These are phyloP conservation scores for Thalassiosira livingstoniorum DNA, from an alignment of 352 stramenopile species.

Conservation along the genomic window DNA sequence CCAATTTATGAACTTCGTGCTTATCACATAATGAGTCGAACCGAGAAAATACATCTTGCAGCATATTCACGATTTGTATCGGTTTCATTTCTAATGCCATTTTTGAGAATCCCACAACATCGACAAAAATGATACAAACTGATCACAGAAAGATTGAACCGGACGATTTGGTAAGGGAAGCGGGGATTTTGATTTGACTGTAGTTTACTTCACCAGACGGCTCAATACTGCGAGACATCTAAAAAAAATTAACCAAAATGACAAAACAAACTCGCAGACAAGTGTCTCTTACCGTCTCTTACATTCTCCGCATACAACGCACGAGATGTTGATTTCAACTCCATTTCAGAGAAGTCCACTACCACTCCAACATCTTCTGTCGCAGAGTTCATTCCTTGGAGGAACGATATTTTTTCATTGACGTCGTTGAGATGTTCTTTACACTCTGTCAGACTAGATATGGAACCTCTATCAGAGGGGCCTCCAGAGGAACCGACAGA, in stretches of 20 bases:
- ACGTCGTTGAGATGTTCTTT: neutral
- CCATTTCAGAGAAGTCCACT: slow-evolving; percentile 19
- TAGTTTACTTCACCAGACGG: no score
- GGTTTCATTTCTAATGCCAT: neutral
- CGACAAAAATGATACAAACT: slow-evolving; percentile 88
- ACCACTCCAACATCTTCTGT: slow-evolving; percentile 16
- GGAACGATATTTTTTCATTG: neutral
- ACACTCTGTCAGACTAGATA: no score
- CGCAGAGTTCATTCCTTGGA: slow-evolving; percentile 17
- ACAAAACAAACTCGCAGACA: no score
- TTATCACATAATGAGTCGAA: slow-evolving; percentile 92
- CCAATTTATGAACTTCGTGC: slow-evolving; percentile 92
- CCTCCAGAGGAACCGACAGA: no score
- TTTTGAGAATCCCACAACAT: slow-evolving; percentile 44
- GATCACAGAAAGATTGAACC: no score
- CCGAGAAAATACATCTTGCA: slow-evolving; percentile 90
- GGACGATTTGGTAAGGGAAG: no score
- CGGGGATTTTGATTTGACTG: no score
- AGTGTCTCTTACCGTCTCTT: slow-evolving; percentile 44
- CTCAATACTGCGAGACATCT: no score
- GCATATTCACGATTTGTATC: slow-evolving; percentile 84
- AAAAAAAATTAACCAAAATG: no score
- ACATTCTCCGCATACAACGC: slow-evolving; percentile 52
- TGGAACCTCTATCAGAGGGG: no score
- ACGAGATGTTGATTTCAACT: slow-evolving; percentile 3